Base-by-base conservation (phyloP, 495 filamentous ascomycete genomes). In the Melanomma pulvis-pyrius region DNA sequence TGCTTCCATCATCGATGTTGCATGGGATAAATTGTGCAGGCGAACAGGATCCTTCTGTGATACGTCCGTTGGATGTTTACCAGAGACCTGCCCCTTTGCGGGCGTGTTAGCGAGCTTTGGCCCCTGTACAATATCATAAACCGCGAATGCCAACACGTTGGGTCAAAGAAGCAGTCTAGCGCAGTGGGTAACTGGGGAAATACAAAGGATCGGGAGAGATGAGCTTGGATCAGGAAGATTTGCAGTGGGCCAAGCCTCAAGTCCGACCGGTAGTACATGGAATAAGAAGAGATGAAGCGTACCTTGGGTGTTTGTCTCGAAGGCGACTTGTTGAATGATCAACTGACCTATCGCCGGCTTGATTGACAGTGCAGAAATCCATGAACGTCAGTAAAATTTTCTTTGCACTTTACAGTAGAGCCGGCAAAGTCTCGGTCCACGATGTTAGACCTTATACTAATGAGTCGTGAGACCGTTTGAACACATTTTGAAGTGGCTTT, bases 1-100 rank as follows among this genome's bases (percentile, higher is more conserved):
- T 63, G 65, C 52, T 48, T 61, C 39, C 39, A 44, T 12, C 39
- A 44, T 44, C 39, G 51, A 59, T 26, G 66, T 69, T 63, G 66
- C 66, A 63, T 59, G 54, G 66, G 53, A 69, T 69, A 69, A 63
- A 69, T 69, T 62, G 66, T 11, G n/a, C 56, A 49, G 54, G 59
- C 66, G 59, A 63, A 41, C n/a, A 28, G 41, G 24, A 53, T 25
- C 19, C 36, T 39, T 9, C 29, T 41, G 65, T 68, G 58, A 63
- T 68, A 62, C 65, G 65, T 63, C 58, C 22, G 30, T 50, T 57
- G 63, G 56, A 22, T 57, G 59, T 58, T 50, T 51, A 53, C 39
- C 41, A 52, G 21, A 49, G 26, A 60, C 47, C 53, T 48, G 22
- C 22, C 32, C 59, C 59, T 5, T 54, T 62, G 39, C 28, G 28